Base-by-base conservation (phyloP, 192 early-diverging fungal species). In the Diversispora epigaea region DNA sequence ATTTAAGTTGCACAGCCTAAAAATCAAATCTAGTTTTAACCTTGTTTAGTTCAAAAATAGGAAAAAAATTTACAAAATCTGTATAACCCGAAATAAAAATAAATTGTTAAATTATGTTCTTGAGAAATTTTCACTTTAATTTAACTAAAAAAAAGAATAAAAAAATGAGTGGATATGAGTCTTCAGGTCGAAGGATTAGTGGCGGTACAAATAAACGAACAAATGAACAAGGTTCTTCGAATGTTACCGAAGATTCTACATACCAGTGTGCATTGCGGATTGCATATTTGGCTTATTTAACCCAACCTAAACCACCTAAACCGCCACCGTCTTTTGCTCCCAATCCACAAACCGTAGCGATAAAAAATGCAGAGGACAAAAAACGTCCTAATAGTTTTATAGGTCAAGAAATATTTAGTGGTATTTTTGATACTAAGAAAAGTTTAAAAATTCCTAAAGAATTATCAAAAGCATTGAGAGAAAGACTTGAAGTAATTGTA, bases 361-460 rank as follows among this genome's bases (percentile, higher is more conserved):
- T 39, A 15, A 15, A 0, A 10, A 39, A 63, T 4, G 3, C 6
- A 6, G 32, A 12, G 8, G 1, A 14, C 4, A 40, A 12, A 63
- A 63, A 63, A 39, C 40, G 61, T 17, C 14, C 11, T 11, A 63
- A 39, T 41, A 6, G 32, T 63, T 10, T 15, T 14, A 39, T 9
- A 25, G 61, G 15, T 63, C 15, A 21, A 40, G 40, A 41, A 45
- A 19, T 21, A 66, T 15, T 10, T 15, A 21, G n/a, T 21, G 7
- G n/a, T 22, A 43, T 15, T 2, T 9, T 39, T 46, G 64, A 44
- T 11, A 46, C 45, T 45, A 66, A 15, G 8, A 78, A 76, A 68
- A 82, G 61, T 60, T 76, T 32, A 73, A 85, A 70, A 78, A 81
- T 85, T 39, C 82, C 83, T 4, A 83, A 80, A 45, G 84, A 84